These are phyloP conservation scores for Plasmodium gaboni DNA, from an alignment of 169 alveolate genomes.

Conservation along the genomic window DNA sequence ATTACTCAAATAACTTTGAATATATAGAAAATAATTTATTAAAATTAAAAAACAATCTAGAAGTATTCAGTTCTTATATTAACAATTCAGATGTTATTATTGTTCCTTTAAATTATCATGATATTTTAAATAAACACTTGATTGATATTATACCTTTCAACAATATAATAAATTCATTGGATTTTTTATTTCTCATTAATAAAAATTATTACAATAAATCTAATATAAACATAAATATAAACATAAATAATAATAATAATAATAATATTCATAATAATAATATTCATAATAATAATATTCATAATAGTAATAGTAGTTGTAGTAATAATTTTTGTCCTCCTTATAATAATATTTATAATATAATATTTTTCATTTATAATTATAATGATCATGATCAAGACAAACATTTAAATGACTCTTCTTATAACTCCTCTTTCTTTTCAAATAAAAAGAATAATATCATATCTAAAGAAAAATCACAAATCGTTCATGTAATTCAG, in stretches of 20 bases:
- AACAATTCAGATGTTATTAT: constrained; percentile 19
- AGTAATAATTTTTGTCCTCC: too few relatives aligned
- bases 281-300: too few relatives aligned
- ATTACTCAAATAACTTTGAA: constrained; percentile 13
- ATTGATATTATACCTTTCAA: constrained; percentile 31
- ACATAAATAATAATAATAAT: too few relatives aligned
- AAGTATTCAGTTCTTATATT: constrained; percentile 7
- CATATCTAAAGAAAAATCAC: constrained; percentile 15
- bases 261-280: too few relatives aligned
- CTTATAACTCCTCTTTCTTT: too few relatives aligned
- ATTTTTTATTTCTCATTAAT: constrained; percentile 1
- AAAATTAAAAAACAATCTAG: constrained; percentile 10
- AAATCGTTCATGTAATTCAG: constrained; percentile 11
- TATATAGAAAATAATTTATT: constrained; percentile 39
- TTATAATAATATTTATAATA: constrained; percentile 10
- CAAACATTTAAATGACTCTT: not conserved
- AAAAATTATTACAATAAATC: not conserved
- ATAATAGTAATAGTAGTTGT: too few relatives aligned
- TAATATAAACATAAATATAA: too few relatives aligned
- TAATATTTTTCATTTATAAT: constrained; percentile 43
- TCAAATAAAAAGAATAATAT: not conserved
- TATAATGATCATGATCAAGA: constrained; percentile 9
- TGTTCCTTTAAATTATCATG: constrained; percentile 63
- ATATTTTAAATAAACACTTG: constrained; percentile 51
- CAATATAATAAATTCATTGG: constrained; percentile 27